Conservation (phyloP, 768 basidiomycete genomes). For the Tricholomella constricta region DNA sequence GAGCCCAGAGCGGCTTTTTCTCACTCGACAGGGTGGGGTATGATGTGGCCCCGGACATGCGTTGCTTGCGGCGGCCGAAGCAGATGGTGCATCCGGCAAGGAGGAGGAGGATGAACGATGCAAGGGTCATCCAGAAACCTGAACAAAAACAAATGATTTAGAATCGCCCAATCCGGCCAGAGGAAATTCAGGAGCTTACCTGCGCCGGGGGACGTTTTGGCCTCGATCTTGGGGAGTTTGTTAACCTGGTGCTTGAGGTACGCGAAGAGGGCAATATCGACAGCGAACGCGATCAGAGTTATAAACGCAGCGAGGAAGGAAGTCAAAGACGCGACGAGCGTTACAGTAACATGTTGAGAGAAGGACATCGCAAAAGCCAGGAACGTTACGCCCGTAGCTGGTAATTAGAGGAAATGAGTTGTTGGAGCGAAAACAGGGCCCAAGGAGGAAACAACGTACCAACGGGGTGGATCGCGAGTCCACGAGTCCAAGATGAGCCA, state of each 20-base stretch:
- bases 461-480: conserved; percentile 74
- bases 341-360: conserved; percentile 56
- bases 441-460: conserved; percentile 45
- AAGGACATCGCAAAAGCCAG: conserved; percentile 65
- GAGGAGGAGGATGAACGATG: conserved; percentile 60
- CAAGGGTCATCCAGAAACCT: conserved; percentile 82
- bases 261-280: conserved; percentile 74
- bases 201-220: conserved; percentile 57
- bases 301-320: conserved; percentile 72
- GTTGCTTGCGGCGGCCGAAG: conserved; percentile 61
- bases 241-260: conserved; percentile 60
- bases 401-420: not conserved
- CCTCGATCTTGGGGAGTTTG: conserved; percentile 45
- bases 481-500: conserved; percentile 66
- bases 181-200: conserved; percentile 44
- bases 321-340: conserved; percentile 63
- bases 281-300: conserved; percentile 71
- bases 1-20: conserved; percentile 33
- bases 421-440: not conserved
- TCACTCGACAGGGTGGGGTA: conserved; percentile 32
- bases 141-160: not conserved
- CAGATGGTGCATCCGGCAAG: conserved; percentile 71
- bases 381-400: conserved; percentile 58
- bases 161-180: not conserved
- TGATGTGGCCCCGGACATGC: conserved; percentile 43